Conservation (phyloP, 352 stramenopile species). For the Globisporangium radiosum region DNA sequence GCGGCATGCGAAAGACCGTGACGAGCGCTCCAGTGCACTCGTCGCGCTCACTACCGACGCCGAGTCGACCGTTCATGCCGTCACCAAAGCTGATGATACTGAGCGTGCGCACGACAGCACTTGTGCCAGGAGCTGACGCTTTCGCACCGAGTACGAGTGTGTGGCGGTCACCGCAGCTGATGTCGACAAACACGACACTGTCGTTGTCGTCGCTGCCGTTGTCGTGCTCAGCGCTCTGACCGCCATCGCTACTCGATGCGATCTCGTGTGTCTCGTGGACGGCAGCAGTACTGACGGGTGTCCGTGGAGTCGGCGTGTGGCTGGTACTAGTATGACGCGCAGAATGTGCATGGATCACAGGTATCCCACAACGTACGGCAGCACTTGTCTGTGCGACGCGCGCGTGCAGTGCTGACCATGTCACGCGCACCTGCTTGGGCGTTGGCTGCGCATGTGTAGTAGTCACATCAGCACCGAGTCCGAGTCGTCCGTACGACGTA, state of each 20-base stretch:
- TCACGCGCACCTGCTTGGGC: constrained; percentile 30
- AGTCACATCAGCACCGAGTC: constrained; percentile 18
- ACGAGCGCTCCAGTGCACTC: constrained; percentile 33
- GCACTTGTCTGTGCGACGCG: constrained; percentile 1
- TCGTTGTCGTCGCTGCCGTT: constrained; percentile 18
- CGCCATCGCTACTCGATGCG: too few relatives aligned
- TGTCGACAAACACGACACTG: constrained; percentile 41
- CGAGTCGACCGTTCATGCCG: constrained; percentile 59
- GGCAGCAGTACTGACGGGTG: too few relatives aligned
- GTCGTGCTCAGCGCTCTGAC: not conserved
- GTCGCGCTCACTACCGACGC: constrained; percentile 46
- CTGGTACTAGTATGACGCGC: not conserved
- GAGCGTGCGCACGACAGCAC: constrained; percentile 15
- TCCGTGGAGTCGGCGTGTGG: not conserved
- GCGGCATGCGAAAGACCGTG: constrained; percentile 19
- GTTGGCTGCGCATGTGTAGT: constrained; percentile 7
- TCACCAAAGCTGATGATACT: constrained; percentile 62
- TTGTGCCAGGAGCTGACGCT: not conserved
- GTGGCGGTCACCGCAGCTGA: constrained; percentile 67
- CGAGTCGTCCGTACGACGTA: constrained; percentile 49
- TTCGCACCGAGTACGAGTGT: constrained; percentile 35
- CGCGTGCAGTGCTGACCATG: constrained; percentile 26
- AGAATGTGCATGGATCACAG: constrained; percentile 1
- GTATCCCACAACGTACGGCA: constrained; percentile 4
- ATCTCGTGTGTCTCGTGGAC: not conserved